Conservation (phyloP, 2,329 filamentous ascomycete genomes). For the Stemphylium beticola region DNA sequence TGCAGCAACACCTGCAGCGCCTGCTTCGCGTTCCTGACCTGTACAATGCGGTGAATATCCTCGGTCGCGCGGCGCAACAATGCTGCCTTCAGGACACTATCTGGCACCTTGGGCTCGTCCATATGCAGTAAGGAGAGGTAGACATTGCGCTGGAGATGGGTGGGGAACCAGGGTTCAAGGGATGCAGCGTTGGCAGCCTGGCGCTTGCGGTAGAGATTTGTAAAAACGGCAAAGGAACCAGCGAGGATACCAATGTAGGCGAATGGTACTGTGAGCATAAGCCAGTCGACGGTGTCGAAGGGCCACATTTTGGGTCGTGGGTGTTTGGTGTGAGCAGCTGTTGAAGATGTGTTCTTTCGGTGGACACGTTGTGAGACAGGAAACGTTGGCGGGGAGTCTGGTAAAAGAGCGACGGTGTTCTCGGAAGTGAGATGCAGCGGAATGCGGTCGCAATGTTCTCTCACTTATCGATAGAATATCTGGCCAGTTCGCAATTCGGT, state of each 20-base stretch:
- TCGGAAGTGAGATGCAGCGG: constrained; percentile 7
- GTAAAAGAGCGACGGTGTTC: constrained; percentile 26
- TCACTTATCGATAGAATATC: constrained; percentile 31
- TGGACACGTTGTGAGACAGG: not conserved
- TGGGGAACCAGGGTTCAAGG: constrained; percentile 91
- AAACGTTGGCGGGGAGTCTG: not conserved
- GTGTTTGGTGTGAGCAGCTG: constrained; percentile 10
- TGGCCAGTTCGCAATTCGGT: constrained; percentile 29
- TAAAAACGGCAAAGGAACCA: constrained; percentile 90
- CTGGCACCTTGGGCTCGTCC: constrained; percentile 73
- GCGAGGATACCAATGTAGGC: constrained; percentile 88
- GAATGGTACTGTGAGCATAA: constrained; percentile 83
- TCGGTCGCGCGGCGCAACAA: constrained; percentile 88
- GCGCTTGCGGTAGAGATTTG: constrained; percentile 88
- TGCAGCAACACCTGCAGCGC: constrained; percentile 83
- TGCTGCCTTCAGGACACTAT: constrained; percentile 85
- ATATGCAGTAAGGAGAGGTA: constrained; percentile 92
- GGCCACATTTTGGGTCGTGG: constrained; percentile 42
- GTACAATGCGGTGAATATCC: constrained; percentile 89
- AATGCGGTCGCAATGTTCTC: constrained; percentile 7
- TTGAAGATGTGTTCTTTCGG: not conserved
- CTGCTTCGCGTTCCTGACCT: constrained; percentile 86
- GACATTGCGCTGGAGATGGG: constrained; percentile 89
- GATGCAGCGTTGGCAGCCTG: constrained; percentile 81
- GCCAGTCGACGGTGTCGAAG: constrained; percentile 71